Evolutionary conservation across 2,329 filamentous ascomycete species (phyloP), one percentile per base, ranked within the genome.

Genomic region (Aspergillus pseudoterreus): DNA sequence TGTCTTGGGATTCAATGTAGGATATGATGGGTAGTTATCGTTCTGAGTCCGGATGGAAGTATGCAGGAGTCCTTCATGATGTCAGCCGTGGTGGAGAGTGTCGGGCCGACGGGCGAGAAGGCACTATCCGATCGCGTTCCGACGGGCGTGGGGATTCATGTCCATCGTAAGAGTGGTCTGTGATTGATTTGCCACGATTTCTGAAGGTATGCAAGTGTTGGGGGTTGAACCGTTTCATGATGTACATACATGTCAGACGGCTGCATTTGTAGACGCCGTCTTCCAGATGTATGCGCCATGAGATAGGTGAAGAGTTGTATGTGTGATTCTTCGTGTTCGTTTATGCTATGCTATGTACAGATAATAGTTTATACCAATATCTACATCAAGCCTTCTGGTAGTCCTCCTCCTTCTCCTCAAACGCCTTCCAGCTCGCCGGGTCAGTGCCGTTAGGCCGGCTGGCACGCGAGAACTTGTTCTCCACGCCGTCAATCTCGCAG

Each of bases 391-490:
- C 57, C 52, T 63, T 62, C 50, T 45, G 64, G 21, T 49, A 50
- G 59, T 71, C 67, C 4, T 58, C 62, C 38, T 68, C 62, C 9
- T 58, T 47, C 27, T 50, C 38, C 33, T 49, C 47, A 32, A 70
- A 70, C 30, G 62, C 67, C 15, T 72, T 65, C 79, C 79, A 82
- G 12, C 65, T 74, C 4, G 79, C 68, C 38, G 62, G 60, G 64
- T 82, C 78, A 30, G 68, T 74, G 2, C 78, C 79, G 64, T 82
- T 82, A 4, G 79, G 79, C 51, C 77, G 71, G 53, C 75, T 75
- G 43, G 72, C 75, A 39, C 77, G 69, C 27, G 75, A 54, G 56
- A 78, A 79, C 24, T 70, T 71, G 59, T 77, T 78, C 62, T 77
- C 75, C 11, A 75, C 73, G 0, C 75, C 76, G 32, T 76, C 73